Evolutionary conservation across 768 basidiomycete species (phyloP).

Genomic region (Boletellus ananiceps): DNA sequence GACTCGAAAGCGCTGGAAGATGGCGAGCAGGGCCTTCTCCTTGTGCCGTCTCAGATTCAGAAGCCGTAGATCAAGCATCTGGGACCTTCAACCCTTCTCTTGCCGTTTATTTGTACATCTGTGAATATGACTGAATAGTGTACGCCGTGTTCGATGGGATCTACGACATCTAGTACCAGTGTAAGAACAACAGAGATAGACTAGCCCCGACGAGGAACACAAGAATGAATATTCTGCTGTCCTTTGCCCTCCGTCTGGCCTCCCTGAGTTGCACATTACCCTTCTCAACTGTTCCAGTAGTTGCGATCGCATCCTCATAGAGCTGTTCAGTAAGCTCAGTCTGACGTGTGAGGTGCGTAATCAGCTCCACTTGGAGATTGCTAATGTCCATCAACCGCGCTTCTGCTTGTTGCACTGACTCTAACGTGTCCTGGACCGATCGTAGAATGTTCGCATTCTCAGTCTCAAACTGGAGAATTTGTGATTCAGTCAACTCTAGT

Average conservation of each 20-base stretch:
- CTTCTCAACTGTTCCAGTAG: slow-evolving; percentile 79
- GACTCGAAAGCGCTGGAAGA: slow-evolving; percentile 60
- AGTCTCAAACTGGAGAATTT: slow-evolving; percentile 88
- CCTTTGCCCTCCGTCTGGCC: slow-evolving; percentile 81
- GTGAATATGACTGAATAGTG: slow-evolving; percentile 1
- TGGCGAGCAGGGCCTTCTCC: slow-evolving; percentile 50
- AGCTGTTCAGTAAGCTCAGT: slow-evolving; percentile 90
- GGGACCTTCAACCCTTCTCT: neutral
- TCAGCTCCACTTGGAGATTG: slow-evolving; percentile 86
- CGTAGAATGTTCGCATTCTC: slow-evolving; percentile 88
- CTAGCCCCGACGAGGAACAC: slow-evolving; percentile 91
- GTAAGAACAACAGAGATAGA: slow-evolving; percentile 86
- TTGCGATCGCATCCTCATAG: slow-evolving; percentile 90
- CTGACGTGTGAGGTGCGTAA: slow-evolving; percentile 82
- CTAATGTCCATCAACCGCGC: slow-evolving; percentile 90
- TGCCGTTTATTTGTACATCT: neutral
- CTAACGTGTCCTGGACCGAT: slow-evolving; percentile 79
- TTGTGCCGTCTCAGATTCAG: slow-evolving; percentile 8
- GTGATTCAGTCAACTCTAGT: slow-evolving; percentile 76
- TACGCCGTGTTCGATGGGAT: slow-evolving; percentile 5
- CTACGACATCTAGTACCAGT: slow-evolving; percentile 64
- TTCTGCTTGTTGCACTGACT: slow-evolving; percentile 89
- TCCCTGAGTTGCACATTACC: slow-evolving; percentile 89
- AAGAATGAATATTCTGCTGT: slow-evolving; percentile 84
- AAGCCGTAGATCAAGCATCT: neutral